A percentile compares a stretch with the other conserved stretches of the same genome.
phyloP scores from a whole-genome alignment of 495 filamentous ascomycete genomes.

The Tuber indicum region DNA sequence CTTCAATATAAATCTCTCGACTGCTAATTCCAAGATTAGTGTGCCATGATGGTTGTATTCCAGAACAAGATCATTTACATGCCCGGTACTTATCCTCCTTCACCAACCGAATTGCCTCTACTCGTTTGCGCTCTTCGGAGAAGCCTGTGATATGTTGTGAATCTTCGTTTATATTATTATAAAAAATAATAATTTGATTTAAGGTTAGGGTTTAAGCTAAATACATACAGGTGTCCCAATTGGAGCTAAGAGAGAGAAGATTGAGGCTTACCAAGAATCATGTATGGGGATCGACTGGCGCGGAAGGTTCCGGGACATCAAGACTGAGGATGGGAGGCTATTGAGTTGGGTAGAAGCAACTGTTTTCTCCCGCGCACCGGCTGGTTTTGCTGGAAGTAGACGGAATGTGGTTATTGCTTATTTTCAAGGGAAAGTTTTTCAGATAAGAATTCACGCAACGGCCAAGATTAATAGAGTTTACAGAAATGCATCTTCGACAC shows the following conservation, averaged over 20 bases:
- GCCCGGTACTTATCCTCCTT: conserved; percentile 46
- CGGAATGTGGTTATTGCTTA: conserved; percentile 35
- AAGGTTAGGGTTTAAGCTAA: background rate
- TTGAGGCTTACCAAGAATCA: conserved; percentile 54
- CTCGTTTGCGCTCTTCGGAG: background rate
- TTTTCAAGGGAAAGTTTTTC: conserved; percentile 34
- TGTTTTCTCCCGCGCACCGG: background rate
- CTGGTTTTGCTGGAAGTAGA: background rate
- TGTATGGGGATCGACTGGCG: conserved; percentile 60
- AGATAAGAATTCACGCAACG: background rate
- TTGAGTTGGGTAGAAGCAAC: conserved; percentile 23
- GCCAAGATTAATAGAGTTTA: conserved; percentile 4
- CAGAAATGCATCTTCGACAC: conserved; percentile 60
- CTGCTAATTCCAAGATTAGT: conserved; percentile 46
- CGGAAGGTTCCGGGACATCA: conserved; percentile 49
- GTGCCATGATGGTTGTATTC: conserved; percentile 69
- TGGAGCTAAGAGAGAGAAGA: conserved; percentile 50
- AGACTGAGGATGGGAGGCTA: conserved; percentile 53
- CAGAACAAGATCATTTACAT: conserved; percentile 85
- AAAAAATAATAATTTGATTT: background rate
- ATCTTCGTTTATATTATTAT: background rate
- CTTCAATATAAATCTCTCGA: background rate
- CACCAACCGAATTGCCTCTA: background rate
- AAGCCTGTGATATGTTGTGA: background rate
- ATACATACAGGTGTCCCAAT: conserved; percentile 29